Evolutionary conservation across 2,329 filamentous ascomycete genomes (phyloP), one percentile per base, ranked within the genome.

Genomic region (Emmonsia crescens): DNA sequence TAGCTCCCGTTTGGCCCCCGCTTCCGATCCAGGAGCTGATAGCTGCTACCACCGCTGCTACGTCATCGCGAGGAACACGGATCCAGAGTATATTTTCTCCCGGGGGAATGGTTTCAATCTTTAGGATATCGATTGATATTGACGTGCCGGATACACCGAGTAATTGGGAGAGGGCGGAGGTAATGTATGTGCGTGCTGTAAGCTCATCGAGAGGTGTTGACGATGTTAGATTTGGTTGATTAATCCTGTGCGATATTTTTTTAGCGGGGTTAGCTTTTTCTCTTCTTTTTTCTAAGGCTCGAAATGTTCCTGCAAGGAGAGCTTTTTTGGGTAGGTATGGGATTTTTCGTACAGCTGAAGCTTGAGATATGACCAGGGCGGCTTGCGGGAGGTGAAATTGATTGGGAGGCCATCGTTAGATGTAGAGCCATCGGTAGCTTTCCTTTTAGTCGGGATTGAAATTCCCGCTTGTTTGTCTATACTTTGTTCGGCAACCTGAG

Each of bases 61-160:
- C 75, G 64, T 80, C 78, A n/a, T 77, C 75, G 33, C 73, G 68
- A 1, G 78, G 77, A 0, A 79, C 70, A 42, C 78, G 73, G 16
- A 80, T 73, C 77, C 78, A 80, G 8, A 75, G 63, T 8, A 57
- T 62, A 44, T 68, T 21, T 40, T 55, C 21, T 16, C 40, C 51
- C 49, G 42, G 61, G 16, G 31, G 29, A 14, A 36, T 62, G 24
- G 9, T n/a, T 44, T 71, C 69, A 21, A 77, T 66, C 54, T 78
- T 77, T 16, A 80, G 67, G 40, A 80, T 77, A 61, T 81, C 79
- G 57, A 80, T 71, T 2, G 77, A 68, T 46, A 80, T 79, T 16
- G 77, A 71, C 2, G 77, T 76, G 19, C 79, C 79, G 3, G 73
- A 73, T 8, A 79, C 62, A 1, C 79, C 79, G 52, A 80, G 75